These are phyloP conservation scores for Cyberlindnera nakhonratchasimensis DNA, from an alignment of 805 yeast genomes.

Conservation along the genomic window DNA sequence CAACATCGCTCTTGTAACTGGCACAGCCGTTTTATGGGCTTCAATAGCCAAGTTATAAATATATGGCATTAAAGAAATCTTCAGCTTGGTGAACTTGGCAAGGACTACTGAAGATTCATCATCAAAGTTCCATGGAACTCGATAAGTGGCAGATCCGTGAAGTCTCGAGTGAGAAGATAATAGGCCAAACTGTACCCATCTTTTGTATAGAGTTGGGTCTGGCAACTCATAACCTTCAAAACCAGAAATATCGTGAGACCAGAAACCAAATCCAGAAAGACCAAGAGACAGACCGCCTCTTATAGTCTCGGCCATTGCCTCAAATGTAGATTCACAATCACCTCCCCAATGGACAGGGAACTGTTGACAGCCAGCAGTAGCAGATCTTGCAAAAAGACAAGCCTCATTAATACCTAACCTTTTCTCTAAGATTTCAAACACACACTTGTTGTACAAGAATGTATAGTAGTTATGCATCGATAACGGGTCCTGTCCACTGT, in stretches of 20 bases:
- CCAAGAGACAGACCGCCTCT: conserved; percentile 25
- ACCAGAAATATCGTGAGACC: conserved; percentile 27
- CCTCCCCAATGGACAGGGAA: conserved; percentile 29
- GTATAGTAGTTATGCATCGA: conserved; percentile 25
- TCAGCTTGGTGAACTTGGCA: conserved; percentile 21
- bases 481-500: conserved; percentile 16
- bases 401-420: conserved; percentile 24
- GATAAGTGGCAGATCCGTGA: conserved; percentile 23
- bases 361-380: conserved; percentile 24
- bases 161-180: conserved; percentile 25
- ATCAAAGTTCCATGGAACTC: conserved; percentile 27
- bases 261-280: conserved; percentile 24
- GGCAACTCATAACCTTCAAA: conserved; percentile 22
- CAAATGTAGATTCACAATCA: conserved; percentile 25
- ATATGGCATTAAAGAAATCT: conserved; percentile 25
- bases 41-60: conserved; percentile 20
- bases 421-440: conserved; percentile 21
- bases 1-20: conserved; percentile 21
- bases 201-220: conserved; percentile 23
- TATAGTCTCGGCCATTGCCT: conserved; percentile 25
- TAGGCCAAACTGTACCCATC: conserved; percentile 26
- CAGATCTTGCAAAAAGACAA: conserved; percentile 24
- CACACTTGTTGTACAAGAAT: conserved; percentile 22
- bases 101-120: conserved; percentile 23
- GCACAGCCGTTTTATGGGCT: conserved; percentile 19